Evolutionary conservation across 2,329 filamentous ascomycete species (phyloP).

Genomic region (Fusarium foetens): DNA sequence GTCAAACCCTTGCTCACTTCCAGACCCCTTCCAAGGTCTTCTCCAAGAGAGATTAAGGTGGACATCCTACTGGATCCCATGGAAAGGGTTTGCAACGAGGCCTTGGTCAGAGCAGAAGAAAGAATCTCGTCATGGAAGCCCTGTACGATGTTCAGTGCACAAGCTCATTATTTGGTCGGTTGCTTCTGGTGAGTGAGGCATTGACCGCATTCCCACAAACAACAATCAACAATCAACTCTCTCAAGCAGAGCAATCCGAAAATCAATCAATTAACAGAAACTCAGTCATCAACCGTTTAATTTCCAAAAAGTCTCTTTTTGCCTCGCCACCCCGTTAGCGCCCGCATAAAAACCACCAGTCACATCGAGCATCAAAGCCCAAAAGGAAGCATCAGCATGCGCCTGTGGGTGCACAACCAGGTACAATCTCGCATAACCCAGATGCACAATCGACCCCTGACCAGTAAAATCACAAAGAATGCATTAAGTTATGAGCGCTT

Average conservation of each 20-base stretch:
- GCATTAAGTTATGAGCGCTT: conserved; percentile 33
- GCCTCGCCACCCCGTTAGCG: conserved; percentile 35
- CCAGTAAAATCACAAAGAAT: conserved; percentile 20
- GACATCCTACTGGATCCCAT: conserved; percentile 27
- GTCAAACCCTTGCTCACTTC: conserved; percentile 23
- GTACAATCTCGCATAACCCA: conserved; percentile 29
- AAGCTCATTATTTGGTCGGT: not conserved
- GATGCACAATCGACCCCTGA: conserved; percentile 28
- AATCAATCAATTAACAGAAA: not conserved
- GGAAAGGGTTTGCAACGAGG: conserved; percentile 27
- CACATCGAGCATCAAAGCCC: conserved; percentile 4
- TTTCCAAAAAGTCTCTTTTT: conserved; percentile 33
- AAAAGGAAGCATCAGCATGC: conserved; percentile 2
- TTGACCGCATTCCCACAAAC: conserved; percentile 8
- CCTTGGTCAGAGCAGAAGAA: conserved; percentile 11
- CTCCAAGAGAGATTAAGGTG: conserved; percentile 40
- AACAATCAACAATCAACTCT: not conserved
- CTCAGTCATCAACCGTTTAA: conserved; percentile 28
- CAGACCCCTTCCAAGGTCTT: conserved; percentile 34
- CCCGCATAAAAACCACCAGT: conserved; percentile 29
- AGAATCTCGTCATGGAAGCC: conserved; percentile 32
- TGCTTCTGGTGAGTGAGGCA: conserved; percentile 10
- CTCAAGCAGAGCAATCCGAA: not conserved
- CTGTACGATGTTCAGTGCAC: conserved; percentile 2
- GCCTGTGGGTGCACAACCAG: conserved; percentile 16